Evolutionary conservation across 2,329 filamentous ascomycete species (phyloP), one percentile per base, ranked within the genome.

Genomic region (Ilyonectria destructans): DNA sequence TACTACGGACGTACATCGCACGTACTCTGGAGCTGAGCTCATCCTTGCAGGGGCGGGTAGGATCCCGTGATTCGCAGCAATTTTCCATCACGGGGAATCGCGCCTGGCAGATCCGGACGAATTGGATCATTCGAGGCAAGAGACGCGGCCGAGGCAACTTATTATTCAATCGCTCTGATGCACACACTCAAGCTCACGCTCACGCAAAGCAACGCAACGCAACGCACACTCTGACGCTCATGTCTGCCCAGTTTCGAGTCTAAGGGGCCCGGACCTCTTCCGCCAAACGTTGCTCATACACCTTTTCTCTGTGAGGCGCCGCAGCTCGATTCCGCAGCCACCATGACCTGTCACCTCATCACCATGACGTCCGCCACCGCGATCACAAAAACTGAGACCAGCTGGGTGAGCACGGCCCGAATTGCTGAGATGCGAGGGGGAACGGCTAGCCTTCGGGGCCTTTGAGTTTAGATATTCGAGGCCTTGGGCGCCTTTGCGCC

Each of bases 61-160:
- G 56, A 62, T 70, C 70, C 72, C 68, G 71, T 75, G 74, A 75
- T 75, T 74, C 62, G 66, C 69, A 69, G 65, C 63, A 65, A 70
- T 66, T 72, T 63, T 70, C 65, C 62, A 74, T 73, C 68, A 67
- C 74, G 73, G 74, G 74, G 74, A 76, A 74, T 62, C 48, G 29
- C 58, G 56, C 66, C 65, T 69, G 55, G 54, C 46, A 49, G 63
- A 73, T 72, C 74, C 75, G 75, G 73, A 73, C 74, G 73, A 75
- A 77, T 77, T 77, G 74, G 72, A 73, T 74, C 48, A 65, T 62
- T 57, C 68, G 52, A 64, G 62, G 62, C 70, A 69, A 63, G 69
- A 72, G 65, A 67, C 69, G 64, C 57, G 55, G 46, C 57, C 51
- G 23, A 61, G 56, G 46, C 62, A 64, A 71, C 40, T 43, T 43